A percentile compares a stretch with the other conserved stretches of the same genome.
These are phyloP conservation scores for Umbelopsis sp. DNA, from an alignment of 192 early-diverging fungal species.

Conservation along the genomic window DNA sequence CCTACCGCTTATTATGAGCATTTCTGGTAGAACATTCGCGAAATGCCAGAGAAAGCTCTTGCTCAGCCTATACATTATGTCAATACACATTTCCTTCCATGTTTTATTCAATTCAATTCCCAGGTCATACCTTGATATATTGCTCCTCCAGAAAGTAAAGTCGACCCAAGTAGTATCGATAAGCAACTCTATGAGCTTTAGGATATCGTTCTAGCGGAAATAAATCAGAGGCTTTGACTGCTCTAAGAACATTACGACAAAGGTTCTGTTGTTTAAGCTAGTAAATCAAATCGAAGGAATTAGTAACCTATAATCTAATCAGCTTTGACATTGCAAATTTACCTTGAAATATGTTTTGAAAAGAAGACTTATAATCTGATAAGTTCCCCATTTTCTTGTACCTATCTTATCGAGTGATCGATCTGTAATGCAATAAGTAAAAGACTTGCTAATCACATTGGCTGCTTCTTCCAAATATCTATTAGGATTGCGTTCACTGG, in stretches of 20 bases:
- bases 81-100: too few relatives aligned
- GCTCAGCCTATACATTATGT: conserved; percentile 50
- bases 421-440: conserved; percentile 89
- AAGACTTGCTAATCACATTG: conserved; percentile 85
- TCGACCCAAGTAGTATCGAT: conserved; percentile 85
- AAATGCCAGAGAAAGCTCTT: conserved; percentile 54
- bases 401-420: conserved; percentile 51
- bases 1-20: conserved; percentile 53
- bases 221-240: conserved; percentile 71
- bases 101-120: too few relatives aligned
- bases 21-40: conserved; percentile 40
- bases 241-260: conserved; percentile 80
- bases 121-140: conserved; percentile 69
- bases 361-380: conserved; percentile 81
- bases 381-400: conserved; percentile 94
- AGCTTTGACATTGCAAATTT: not conserved
- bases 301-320: not conserved
- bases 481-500: conserved; percentile 46
- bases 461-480: conserved; percentile 81
- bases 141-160: conserved; percentile 86
- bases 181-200: conserved; percentile 83
- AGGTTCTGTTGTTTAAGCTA: conserved; percentile 79
- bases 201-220: conserved; percentile 79
- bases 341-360: conserved; percentile 90
- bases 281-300: not conserved